Evolutionary conservation across 2,329 filamentous ascomycete genomes (phyloP).

Genomic region (Plectosphaerella sp.): DNA sequence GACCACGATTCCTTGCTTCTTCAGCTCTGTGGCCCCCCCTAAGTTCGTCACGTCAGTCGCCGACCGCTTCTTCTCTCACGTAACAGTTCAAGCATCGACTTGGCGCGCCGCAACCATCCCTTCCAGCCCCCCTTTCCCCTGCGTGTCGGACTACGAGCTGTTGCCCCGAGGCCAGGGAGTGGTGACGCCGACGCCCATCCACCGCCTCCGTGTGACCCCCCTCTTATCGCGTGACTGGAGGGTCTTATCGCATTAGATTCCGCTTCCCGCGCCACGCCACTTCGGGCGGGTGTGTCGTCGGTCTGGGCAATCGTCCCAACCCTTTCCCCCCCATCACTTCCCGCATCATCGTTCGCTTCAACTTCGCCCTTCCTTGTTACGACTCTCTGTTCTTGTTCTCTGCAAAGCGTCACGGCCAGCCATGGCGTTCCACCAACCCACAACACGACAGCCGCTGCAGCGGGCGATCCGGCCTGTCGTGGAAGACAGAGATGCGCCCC

Average conservation of each 20-base stretch:
- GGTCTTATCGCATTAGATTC: constrained; percentile 1
- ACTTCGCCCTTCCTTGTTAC: neutral
- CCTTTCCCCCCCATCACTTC: neutral
- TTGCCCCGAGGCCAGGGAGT: neutral
- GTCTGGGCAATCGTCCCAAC: neutral
- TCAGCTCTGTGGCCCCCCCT: no score
- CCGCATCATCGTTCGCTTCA: neutral
- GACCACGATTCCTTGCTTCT: neutral
- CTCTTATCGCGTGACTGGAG: constrained; percentile 2
- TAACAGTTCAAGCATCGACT: no score
- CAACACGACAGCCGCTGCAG: constrained; percentile 43
- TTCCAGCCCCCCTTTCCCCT: neutral
- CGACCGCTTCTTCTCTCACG: no score
- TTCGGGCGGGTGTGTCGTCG: neutral
- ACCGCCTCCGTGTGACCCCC: neutral
- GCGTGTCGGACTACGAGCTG: neutral
- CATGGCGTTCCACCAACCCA: constrained; percentile 60
- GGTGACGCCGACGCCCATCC: neutral
- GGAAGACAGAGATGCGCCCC: constrained; percentile 29
- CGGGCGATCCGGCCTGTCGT: constrained; percentile 38
- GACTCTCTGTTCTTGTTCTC: neutral
- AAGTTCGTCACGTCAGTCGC: no score
- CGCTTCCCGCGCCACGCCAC: neutral
- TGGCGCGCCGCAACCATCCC: no score
- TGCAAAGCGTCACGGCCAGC: constrained; percentile 3